Evolutionary conservation across 371 early-diverging fungal genomes (phyloP), one percentile per base, ranked within the genome.

Genomic region (Dinochytrium kinnereticum): DNA sequence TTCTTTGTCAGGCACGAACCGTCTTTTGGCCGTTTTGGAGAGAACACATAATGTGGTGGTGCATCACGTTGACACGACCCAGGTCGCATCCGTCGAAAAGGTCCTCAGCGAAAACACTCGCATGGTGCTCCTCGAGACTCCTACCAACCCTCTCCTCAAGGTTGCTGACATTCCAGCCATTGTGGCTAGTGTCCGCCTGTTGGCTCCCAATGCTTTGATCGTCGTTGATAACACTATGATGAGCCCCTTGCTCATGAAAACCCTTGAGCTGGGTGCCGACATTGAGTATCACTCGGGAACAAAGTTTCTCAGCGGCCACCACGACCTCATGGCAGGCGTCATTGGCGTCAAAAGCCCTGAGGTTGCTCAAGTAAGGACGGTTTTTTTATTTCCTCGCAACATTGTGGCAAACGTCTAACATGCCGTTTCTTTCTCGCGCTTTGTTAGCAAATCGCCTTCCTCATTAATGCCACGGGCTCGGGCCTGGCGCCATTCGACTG

Each of bases 191-290:
- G 95, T 93, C 0, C 90, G 91, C 57, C 87, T 82, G 67, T 33
- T 26, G 28, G 90, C 89, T 70, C 92, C 93, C 1, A 84, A 88
- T 59, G 93, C 92, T 17, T n/a, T 64, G 26, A 91, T 96, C 5
- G 94, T 94, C 28, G 96, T 96, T 1, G 96, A 96, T 77, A 96
- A 96, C 77, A 96, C 96, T 72, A 94, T 96, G 93, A 93, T 94
- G 94, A 90, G 90, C 26, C 96, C 96, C 36, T 91, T 93, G 68
- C 84, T 94, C n/a, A 93, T 93, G 80, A 85, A 90, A 30, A 91
- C 95, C 0, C 82, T 96, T n/a, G 91, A 92, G 57, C 82, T 93
- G 26, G 96, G 95, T 30, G 95, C 95, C 2, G 95, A 95, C 81
- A 91, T 96, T 68, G 91, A 88, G 0, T 93, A 93, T 65, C 94